These are phyloP conservation scores for Phytophthora citricola DNA, from an alignment of 352 stramenopile genomes.

Conservation along the genomic window DNA sequence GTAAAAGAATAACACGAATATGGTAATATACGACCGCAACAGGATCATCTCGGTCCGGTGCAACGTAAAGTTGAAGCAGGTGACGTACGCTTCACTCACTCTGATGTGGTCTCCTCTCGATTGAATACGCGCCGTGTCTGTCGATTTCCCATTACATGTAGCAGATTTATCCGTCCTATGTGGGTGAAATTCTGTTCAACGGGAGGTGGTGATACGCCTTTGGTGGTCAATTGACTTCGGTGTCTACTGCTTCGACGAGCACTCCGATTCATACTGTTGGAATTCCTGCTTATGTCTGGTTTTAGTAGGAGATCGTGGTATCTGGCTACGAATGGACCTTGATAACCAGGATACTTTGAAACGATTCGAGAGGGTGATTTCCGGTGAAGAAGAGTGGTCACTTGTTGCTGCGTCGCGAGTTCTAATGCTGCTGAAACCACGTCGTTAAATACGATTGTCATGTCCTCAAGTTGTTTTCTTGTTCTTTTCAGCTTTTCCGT, in stretches of 20 bases:
- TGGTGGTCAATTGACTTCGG: conserved; percentile 5
- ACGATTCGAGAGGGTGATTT: conserved; percentile 14
- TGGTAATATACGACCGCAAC: conserved; percentile 34
- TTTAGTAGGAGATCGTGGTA: conserved; percentile 1
- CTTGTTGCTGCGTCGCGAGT: neutral
- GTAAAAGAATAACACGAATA: conserved; percentile 33
- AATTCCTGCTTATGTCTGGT: neutral
- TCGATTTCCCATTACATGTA: neutral
- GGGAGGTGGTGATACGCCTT: too few species aligned
- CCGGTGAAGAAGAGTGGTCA: conserved; percentile 4
- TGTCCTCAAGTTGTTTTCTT: neutral
- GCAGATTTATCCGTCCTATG: neutral
- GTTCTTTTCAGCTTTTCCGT: neutral
- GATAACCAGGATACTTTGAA: conserved; percentile 18
- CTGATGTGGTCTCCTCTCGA: neutral
- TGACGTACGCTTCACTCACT: conserved; percentile 23
- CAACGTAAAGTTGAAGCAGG: conserved; percentile 15
- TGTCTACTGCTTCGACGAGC: neutral
- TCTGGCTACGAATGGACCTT: conserved; percentile 5
- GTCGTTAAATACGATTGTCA: neutral
- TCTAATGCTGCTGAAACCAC: neutral
- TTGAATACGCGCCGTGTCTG: neutral
- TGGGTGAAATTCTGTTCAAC: neutral
- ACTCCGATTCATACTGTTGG: neutral
- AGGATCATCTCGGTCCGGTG: conserved; percentile 39